phyloP scores from a whole-genome alignment of 495 filamentous ascomycete genomes.

The Penicillium nucicola region DNA sequence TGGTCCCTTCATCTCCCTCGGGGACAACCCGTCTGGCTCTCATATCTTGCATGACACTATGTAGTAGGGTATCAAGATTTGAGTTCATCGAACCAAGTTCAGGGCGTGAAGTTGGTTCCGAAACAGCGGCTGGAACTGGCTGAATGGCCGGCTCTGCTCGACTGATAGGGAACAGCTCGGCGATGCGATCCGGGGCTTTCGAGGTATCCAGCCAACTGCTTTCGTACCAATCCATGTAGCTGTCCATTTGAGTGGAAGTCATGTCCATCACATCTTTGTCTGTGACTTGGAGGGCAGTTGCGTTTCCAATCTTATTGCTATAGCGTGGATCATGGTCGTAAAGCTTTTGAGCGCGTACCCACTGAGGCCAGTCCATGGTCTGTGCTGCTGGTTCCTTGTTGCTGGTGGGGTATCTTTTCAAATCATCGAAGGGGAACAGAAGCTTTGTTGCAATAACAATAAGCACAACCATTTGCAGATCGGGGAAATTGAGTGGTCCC shows the following conservation, averaged over 20 bases:
- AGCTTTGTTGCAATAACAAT: constrained; percentile 79
- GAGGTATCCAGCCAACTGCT: constrained; percentile 58
- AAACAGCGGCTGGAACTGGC: background rate
- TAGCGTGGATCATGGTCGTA: constrained; percentile 28
- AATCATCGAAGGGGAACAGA: constrained; percentile 68
- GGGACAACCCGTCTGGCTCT: constrained; percentile 27
- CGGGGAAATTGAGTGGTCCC: constrained; percentile 55
- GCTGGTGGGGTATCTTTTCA: constrained; percentile 53
- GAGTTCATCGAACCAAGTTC: constrained; percentile 9
- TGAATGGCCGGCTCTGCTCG: constrained; percentile 14
- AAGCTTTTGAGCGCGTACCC: constrained; percentile 55
- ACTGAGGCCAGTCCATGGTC: constrained; percentile 68
- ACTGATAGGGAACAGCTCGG: constrained; percentile 50
- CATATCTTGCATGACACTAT: constrained; percentile 35
- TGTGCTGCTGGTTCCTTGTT: constrained; percentile 58
- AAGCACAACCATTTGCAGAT: constrained; percentile 65
- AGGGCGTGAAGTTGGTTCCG: background rate
- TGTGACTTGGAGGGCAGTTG: constrained; percentile 49
- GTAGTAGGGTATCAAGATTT: constrained; percentile 33
- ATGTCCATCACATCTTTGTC: constrained; percentile 69
- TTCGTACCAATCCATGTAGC: constrained; percentile 89
- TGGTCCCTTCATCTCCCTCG: constrained; percentile 24
- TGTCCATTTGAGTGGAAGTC: constrained; percentile 64
- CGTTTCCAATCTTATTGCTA: constrained; percentile 29
- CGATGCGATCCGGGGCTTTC: constrained; percentile 35